phyloP scores from a whole-genome alignment of 1,284 basidiomycete species.

The Pseudozyma flocculosa region DNA sequence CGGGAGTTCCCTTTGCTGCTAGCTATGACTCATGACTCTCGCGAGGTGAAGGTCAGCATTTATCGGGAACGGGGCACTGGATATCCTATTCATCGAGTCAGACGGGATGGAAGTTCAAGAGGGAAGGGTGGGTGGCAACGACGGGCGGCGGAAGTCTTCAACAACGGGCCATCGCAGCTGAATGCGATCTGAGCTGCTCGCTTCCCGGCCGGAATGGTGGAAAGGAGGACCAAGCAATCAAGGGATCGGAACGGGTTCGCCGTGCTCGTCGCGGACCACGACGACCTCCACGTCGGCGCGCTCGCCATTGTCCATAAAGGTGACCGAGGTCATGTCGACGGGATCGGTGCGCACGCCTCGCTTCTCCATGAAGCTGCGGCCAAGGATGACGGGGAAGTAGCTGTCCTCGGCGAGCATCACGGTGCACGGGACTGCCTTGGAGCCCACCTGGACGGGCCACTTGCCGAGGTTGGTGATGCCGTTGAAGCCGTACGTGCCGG shows the following conservation, averaged over 20 bases:
- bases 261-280: conserved; percentile 56
- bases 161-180: too few species aligned
- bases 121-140: too few species aligned
- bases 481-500: conserved; percentile 72
- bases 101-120: too few species aligned
- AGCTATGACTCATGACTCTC: too few species aligned
- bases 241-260: conserved; percentile 55
- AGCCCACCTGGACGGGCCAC: conserved; percentile 62
- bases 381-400: conserved; percentile 94
- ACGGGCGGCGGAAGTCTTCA: too few species aligned
- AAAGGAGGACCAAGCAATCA: too few species aligned
- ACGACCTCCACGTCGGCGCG: conserved; percentile 60
- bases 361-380: conserved; percentile 88
- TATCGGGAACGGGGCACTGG: too few species aligned
- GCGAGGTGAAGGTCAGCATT: too few species aligned
- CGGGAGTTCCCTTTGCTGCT: too few species aligned
- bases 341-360: conserved; percentile 68
- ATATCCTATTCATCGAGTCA: too few species aligned
- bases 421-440: conserved; percentile 61
- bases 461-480: conserved; percentile 65
- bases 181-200: too few species aligned
- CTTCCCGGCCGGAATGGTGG: too few species aligned
- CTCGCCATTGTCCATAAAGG: conserved; percentile 94
- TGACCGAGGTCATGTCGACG: conserved; percentile 76
- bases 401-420: conserved; percentile 81